A percentile compares a stretch with the other conserved stretches of the same genome.
Evolutionary conservation across 495 filamentous ascomycete species (phyloP).

Genomic region (Darksidea phi): DNA sequence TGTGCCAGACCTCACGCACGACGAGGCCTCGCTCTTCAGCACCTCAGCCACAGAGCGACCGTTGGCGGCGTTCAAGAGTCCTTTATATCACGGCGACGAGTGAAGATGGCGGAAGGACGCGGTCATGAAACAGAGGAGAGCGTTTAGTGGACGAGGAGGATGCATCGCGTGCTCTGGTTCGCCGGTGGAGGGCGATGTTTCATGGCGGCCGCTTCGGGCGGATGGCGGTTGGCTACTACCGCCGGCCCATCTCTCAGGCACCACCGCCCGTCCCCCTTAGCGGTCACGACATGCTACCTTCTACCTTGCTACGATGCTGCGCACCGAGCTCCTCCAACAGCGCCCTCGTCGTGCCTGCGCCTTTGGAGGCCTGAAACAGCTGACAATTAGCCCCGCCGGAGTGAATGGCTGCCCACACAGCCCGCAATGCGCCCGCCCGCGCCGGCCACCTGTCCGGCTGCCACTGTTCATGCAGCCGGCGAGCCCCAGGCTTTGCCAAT

Average conservation of each 20-base stretch:
- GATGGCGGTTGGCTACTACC: background rate
- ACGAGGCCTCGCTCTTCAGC: too few species aligned
- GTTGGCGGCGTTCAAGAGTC: too few species aligned
- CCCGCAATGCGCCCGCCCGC: background rate
- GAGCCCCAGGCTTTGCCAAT: background rate
- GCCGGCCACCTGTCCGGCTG: background rate
- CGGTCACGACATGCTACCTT: background rate
- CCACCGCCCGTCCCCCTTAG: background rate
- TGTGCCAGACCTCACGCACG: too few species aligned
- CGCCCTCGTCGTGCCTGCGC: background rate
- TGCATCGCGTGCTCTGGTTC: background rate
- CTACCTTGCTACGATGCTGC: too few species aligned
- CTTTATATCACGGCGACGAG: too few species aligned
- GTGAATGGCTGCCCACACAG: conserved; percentile 6
- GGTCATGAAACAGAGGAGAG: background rate
- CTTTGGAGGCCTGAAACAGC: conserved; percentile 7
- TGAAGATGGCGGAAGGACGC: background rate
- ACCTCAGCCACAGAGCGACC: too few species aligned
- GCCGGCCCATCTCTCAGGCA: background rate
- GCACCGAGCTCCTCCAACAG: background rate
- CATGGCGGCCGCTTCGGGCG: background rate
- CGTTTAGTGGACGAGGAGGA: background rate
- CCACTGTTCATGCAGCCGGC: background rate
- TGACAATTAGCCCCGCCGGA: conserved; percentile 8
- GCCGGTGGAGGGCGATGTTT: background rate